A percentile compares a stretch with the other conserved stretches of the same genome.
Conservation (phyloP, 78 protist genomes). For the Bigelowiella natans region DNA sequence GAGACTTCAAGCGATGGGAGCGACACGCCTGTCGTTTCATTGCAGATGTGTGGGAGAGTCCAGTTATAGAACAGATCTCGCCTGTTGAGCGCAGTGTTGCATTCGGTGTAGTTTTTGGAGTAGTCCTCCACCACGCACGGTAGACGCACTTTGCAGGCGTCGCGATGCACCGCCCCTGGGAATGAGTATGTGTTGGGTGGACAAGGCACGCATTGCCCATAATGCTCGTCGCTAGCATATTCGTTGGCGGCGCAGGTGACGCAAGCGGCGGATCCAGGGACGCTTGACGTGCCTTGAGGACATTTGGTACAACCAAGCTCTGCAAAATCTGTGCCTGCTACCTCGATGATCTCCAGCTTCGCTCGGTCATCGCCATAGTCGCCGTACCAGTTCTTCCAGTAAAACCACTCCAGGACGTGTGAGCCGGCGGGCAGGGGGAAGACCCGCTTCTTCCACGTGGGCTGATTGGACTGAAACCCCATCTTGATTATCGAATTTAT, state of each 20-base stretch:
- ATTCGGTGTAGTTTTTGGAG: not conserved
- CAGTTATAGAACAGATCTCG: not conserved
- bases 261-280: not conserved
- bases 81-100: not conserved
- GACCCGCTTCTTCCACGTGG: not conserved
- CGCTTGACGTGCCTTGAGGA: not conserved
- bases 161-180: too few relatives aligned
- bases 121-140: too few relatives aligned
- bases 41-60: not conserved
- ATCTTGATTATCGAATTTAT: not conserved
- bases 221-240: not conserved
- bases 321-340: not conserved
- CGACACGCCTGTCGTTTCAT: too few relatives aligned
- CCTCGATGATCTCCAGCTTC: not conserved
- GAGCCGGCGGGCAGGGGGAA: not conserved
- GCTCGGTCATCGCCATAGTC: not conserved
- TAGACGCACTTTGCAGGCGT: too few relatives aligned
- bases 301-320: not conserved
- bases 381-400: not conserved
- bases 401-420: not conserved
- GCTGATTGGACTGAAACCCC: not conserved
- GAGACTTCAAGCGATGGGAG: too few relatives aligned
- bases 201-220: not conserved
- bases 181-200: too few relatives aligned
- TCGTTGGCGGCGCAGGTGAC: not conserved